A percentile compares a stretch with the other conserved stretches of the same genome.
Conservation (phyloP, 176 grass and related monocot species). For the Cenchrus fungigraminus region DNA sequence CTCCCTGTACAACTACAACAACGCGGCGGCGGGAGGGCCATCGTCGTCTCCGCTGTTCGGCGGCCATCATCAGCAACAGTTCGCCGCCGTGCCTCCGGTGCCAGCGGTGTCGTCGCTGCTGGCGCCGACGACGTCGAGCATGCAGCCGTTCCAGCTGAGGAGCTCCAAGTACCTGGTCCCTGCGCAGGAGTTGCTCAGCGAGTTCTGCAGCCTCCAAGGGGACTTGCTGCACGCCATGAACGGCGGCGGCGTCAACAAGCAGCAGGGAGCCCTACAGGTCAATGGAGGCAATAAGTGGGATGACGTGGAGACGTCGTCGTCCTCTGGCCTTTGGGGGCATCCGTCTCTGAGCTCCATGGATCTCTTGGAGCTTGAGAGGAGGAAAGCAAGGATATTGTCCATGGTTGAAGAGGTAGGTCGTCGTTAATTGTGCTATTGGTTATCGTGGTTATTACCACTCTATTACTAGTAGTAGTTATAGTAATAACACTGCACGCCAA, state of each 20-base stretch:
- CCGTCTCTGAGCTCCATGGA: conserved; percentile 60
- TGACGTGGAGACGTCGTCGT: conserved; percentile 34
- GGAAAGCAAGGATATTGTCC: conserved; percentile 59
- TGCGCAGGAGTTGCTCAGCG: conserved; percentile 49
- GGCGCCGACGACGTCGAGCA: not conserved
- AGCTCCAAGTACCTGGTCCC: conserved; percentile 55
- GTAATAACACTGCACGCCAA: too few species aligned
- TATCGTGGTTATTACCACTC: too few species aligned
- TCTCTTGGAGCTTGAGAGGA: conserved; percentile 59
- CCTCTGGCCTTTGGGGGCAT: conserved; percentile 17
- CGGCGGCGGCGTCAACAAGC: not conserved
- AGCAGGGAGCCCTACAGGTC: not conserved
- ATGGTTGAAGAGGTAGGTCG: conserved; percentile 72
- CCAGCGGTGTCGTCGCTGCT: not conserved
- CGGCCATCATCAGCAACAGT: conserved; percentile 1
- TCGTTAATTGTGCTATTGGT: too few species aligned
- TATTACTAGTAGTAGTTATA: too few species aligned
- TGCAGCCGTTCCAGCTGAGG: conserved; percentile 49
- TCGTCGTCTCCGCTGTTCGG: not conserved
- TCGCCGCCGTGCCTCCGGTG: not conserved
- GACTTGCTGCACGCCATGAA: conserved; percentile 29
- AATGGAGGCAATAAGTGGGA: conserved; percentile 36
- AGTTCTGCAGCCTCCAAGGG: conserved; percentile 57
- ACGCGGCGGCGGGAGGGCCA: not conserved
- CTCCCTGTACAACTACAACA: conserved; percentile 25